phyloP scores from a whole-genome alignment of 164 flowering plant species.

The Houttuynia cordata region DNA sequence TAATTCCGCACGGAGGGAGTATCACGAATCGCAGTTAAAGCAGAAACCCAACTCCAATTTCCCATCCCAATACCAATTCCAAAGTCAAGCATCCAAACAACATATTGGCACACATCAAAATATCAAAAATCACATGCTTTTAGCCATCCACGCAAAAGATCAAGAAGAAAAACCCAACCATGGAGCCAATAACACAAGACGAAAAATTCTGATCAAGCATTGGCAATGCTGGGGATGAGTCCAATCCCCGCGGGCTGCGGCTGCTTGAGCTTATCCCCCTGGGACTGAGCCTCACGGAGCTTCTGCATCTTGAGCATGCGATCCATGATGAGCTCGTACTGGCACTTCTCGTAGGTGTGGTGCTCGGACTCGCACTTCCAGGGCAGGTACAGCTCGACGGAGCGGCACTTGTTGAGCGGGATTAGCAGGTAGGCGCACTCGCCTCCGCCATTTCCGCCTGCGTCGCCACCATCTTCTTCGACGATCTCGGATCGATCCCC shows the following conservation, averaged over 20 bases:
- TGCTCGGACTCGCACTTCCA: slow-evolving; percentile 97
- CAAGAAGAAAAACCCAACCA: too few relatives aligned
- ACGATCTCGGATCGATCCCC: slow-evolving; percentile 65
- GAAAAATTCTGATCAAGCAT: slow-evolving; percentile 42
- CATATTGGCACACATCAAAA: too few relatives aligned
- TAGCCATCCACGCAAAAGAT: too few relatives aligned
- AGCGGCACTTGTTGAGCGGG: slow-evolving; percentile 91
- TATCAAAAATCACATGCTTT: too few relatives aligned
- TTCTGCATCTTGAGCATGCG: slow-evolving; percentile 92
- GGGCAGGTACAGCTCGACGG: slow-evolving; percentile 75
- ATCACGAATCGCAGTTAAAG: too few relatives aligned
- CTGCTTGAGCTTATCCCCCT: slow-evolving; percentile 44
- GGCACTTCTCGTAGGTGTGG: slow-evolving; percentile 77
- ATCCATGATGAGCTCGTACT: slow-evolving; percentile 96
- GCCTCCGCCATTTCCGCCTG: slow-evolving; percentile 81
- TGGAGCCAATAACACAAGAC: too few relatives aligned
- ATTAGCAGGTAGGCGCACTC: slow-evolving; percentile 91
- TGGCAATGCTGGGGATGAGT: slow-evolving; percentile 63
- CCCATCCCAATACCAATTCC: too few relatives aligned
- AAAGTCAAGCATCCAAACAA: too few relatives aligned
- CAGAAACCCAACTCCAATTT: too few relatives aligned
- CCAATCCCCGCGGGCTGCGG: too few relatives aligned
- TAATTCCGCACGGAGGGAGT: too few relatives aligned
- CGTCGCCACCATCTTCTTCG: slow-evolving; percentile 97
- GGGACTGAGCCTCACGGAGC: slow-evolving; percentile 34